Conservation (phyloP, 2,329 filamentous ascomycete genomes). For the Ciborinia camelliae region DNA sequence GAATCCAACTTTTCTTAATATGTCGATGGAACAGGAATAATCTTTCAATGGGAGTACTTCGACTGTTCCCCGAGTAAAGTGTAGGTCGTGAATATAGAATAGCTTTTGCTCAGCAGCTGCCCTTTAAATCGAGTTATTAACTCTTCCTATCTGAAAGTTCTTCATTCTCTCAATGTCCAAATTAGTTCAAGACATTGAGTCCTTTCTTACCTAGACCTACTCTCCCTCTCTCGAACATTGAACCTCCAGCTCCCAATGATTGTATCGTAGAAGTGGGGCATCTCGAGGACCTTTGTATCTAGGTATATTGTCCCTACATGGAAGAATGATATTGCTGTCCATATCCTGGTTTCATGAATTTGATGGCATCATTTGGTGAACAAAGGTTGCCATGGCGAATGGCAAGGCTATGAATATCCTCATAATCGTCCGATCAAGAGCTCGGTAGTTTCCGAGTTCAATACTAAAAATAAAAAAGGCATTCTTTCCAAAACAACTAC, state of each 20-base stretch:
- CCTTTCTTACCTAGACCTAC: not conserved
- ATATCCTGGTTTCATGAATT: not conserved
- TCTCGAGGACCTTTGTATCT: not conserved
- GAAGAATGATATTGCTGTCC: not conserved
- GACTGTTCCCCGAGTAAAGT: not conserved
- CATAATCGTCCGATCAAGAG: not conserved
- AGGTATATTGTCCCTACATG: not conserved
- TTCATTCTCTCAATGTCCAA: not conserved
- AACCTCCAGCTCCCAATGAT: too few relatives aligned
- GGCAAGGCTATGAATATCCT: not conserved
- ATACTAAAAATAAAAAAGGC: not conserved
- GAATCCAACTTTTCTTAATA: too few relatives aligned
- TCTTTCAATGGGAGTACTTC: not conserved
- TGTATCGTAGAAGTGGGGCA: not conserved
- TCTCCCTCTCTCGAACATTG: not conserved
- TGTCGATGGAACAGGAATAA: not conserved
- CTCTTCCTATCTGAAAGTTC: too few relatives aligned
- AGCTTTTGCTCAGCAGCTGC: not conserved
- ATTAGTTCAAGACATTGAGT: not conserved
- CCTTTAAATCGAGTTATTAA: not conserved
- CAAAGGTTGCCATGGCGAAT: not conserved
- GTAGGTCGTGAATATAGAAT: not conserved
- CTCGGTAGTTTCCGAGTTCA: slow-evolving; percentile 5
- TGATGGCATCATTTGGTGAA: not conserved
- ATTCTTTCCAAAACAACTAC: not conserved